These are phyloP conservation scores for Trichoderma guizhouense DNA, from an alignment of 2,329 filamentous ascomycete genomes.

Conservation along the genomic window DNA sequence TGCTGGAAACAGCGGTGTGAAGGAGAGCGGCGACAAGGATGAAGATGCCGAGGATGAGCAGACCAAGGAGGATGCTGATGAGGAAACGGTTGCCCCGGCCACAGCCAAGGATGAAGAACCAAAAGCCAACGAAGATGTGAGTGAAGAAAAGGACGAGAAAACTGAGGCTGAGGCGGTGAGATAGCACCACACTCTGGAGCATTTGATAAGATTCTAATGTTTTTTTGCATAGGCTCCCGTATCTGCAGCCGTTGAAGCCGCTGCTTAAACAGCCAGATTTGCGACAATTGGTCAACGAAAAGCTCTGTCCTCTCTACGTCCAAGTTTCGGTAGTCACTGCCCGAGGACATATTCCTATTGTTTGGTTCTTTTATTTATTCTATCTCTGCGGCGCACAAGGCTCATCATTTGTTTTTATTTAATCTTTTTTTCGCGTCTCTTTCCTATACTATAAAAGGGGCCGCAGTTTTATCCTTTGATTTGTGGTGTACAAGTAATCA, in stretches of 20 bases:
- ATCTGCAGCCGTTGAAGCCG: conserved; percentile 37
- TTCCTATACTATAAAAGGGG: conserved; percentile 21
- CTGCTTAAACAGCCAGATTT: conserved; percentile 28
- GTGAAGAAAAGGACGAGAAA: conserved; percentile 28
- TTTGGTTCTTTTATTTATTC: conserved; percentile 4
- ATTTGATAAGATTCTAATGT: not conserved
- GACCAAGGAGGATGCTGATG: conserved; percentile 26
- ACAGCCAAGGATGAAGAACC: conserved; percentile 22
- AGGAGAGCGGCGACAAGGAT: conserved; percentile 32
- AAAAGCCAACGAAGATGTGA: conserved; percentile 18
- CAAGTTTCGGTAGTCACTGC: not conserved
- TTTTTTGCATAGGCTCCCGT: conserved; percentile 25
- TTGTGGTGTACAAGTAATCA: conserved; percentile 17
- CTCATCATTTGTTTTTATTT: conserved; percentile 19
- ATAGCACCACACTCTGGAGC: not conserved
- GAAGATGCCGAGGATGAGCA: conserved; percentile 34
- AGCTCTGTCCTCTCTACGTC: not conserved
- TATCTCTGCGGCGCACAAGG: conserved; percentile 17
- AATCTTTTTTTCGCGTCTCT: conserved; percentile 18
- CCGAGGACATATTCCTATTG: not conserved
- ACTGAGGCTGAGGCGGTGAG: conserved; percentile 20
- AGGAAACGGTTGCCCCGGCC: conserved; percentile 24
- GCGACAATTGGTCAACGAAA: not conserved
- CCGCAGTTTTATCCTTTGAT: not conserved
- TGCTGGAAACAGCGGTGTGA: conserved; percentile 39